Conservation (phyloP, 352 stramenopile genomes). For the Globisporangium polare region DNA sequence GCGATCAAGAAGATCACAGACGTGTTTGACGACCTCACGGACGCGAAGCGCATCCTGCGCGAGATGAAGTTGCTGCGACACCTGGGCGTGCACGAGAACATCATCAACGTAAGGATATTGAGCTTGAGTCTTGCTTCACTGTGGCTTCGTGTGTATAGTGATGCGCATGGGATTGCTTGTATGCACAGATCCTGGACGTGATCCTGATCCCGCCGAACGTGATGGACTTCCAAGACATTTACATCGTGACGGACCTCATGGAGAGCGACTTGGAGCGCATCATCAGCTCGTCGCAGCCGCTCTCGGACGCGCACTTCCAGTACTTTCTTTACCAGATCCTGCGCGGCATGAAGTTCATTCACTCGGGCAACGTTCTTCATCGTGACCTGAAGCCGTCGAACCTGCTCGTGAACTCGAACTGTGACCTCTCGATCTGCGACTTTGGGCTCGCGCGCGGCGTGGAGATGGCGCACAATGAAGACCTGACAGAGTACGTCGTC, state of each 20-base stretch:
- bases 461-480: conserved; percentile 76
- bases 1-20: conserved; percentile 93
- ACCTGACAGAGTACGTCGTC: conserved; percentile 88
- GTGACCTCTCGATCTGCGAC: conserved; percentile 88
- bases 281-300: conserved; percentile 84
- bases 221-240: conserved; percentile 88
- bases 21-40: conserved; percentile 90
- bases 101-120: conserved; percentile 73
- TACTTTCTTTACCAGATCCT: conserved; percentile 92
- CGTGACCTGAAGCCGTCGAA: conserved; percentile 89
- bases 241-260: conserved; percentile 91
- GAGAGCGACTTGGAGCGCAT: conserved; percentile 91
- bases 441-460: conserved; percentile 92
- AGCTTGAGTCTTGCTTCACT: not conserved
- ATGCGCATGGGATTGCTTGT: not conserved
- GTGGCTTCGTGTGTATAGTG: not conserved
- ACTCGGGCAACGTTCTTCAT: conserved; percentile 94
- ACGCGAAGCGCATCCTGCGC: conserved; percentile 91
- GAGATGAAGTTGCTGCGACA: conserved; percentile 93
- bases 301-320: conserved; percentile 86
- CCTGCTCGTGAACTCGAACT: conserved; percentile 89
- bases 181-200: conserved; percentile 72
- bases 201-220: conserved; percentile 78
- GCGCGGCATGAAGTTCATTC: conserved; percentile 96
- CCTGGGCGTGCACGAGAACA: conserved; percentile 89